Conservation (phyloP, 345 rosid species). For the Punica granatum region DNA sequence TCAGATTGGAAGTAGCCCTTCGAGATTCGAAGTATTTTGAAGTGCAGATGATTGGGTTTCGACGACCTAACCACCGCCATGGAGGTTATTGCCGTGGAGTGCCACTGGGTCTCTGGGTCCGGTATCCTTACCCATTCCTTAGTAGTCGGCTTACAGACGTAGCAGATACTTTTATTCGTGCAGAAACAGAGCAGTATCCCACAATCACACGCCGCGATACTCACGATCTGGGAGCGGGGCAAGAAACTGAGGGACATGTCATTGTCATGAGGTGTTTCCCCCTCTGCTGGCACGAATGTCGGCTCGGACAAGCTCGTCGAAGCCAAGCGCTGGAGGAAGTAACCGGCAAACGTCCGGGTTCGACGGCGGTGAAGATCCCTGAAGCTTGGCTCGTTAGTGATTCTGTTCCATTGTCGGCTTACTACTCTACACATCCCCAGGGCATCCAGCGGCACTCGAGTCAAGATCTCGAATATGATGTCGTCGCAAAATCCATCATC, state of each 20-base stretch:
- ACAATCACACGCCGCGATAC: too few relatives aligned
- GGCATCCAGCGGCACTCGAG: slow-evolving; percentile 1
- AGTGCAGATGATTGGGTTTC: too few relatives aligned
- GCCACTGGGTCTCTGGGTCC: too few relatives aligned
- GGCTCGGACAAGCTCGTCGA: neutral
- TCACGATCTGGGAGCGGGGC: too few relatives aligned
- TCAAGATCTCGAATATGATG: slow-evolving; percentile 6
- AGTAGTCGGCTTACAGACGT: too few relatives aligned
- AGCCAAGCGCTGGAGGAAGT: slow-evolving; percentile 1
- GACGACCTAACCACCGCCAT: too few relatives aligned
- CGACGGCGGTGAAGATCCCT: slow-evolving; percentile 7
- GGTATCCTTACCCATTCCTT: too few relatives aligned
- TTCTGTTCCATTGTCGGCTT: slow-evolving; percentile 3
- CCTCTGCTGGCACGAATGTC: neutral
- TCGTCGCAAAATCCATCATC: neutral
- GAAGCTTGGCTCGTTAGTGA: slow-evolving; percentile 15
- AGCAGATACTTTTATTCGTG: too few relatives aligned
- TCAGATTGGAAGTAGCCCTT: too few relatives aligned
- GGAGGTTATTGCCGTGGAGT: too few relatives aligned
- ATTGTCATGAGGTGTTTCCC: slow-evolving; percentile 11
- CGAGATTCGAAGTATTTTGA: too few relatives aligned
- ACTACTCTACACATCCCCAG: neutral
- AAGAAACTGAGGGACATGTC: slow-evolving; percentile 3
- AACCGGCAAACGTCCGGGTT: slow-evolving; percentile 7
- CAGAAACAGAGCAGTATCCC: too few relatives aligned